phyloP scores from a whole-genome alignment of 2,329 filamentous ascomycete species.

The Microascus cirrosus region DNA sequence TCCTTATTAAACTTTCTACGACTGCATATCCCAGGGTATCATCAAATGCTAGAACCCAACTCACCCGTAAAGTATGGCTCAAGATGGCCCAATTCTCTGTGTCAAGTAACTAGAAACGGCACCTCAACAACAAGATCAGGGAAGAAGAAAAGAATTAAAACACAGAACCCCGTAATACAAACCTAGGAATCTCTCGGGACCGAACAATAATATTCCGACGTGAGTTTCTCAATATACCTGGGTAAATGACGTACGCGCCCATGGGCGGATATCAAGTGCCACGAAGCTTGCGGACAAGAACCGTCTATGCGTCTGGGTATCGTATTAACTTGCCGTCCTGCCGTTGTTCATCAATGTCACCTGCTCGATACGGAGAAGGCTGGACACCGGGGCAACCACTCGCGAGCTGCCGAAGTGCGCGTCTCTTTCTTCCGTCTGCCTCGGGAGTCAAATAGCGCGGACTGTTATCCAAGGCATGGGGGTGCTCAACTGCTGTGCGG shows the following conservation, averaged over 20 bases:
- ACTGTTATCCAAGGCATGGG: not conserved
- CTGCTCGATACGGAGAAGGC: constrained; percentile 10
- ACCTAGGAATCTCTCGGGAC: not conserved
- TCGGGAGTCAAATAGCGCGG: not conserved
- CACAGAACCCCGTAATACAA: not conserved
- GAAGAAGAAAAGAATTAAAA: not conserved
- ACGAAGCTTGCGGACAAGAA: not conserved
- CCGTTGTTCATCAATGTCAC: constrained; percentile 23
- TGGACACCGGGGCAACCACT: not conserved
- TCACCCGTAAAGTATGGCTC: not conserved
- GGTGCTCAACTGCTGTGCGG: not conserved
- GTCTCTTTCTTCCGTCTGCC: not conserved
- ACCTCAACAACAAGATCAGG: not conserved
- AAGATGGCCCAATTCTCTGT: not conserved
- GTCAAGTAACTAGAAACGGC: not conserved
- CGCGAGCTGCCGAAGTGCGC: not conserved
- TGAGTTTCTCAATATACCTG: not conserved
- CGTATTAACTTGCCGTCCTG: constrained; percentile 11
- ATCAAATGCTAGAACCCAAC: not conserved
- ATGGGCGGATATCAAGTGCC: not conserved
- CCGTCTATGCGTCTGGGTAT: too few relatives aligned
- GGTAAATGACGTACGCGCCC: too few relatives aligned
- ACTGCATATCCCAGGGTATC: not conserved
- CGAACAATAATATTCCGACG: too few relatives aligned
- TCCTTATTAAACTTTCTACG: not conserved